phyloP scores from a whole-genome alignment of 2,329 filamentous ascomycete species.

The Plectosphaerella cucumerina region DNA sequence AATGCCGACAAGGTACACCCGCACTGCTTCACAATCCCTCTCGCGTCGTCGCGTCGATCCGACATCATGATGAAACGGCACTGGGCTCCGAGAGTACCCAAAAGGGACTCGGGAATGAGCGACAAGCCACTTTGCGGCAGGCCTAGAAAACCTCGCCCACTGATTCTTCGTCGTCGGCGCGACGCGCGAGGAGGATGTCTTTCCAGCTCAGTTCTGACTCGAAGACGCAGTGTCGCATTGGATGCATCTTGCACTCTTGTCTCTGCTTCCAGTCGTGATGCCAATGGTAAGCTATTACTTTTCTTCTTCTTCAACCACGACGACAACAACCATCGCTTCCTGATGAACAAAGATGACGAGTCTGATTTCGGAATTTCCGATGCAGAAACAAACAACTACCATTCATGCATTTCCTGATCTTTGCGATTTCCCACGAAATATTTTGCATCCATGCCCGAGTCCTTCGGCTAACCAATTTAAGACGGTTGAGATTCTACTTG shows the following conservation, averaged over 20 bases:
- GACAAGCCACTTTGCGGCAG: slow-evolving; percentile 92
- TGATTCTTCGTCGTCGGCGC: slow-evolving; percentile 46
- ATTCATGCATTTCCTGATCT: slow-evolving; percentile 56
- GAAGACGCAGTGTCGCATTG: background rate
- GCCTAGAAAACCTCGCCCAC: slow-evolving; percentile 99
- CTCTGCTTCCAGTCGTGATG: background rate
- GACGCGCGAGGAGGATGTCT: background rate
- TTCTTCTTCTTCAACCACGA: slow-evolving; percentile 20
- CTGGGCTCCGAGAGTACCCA: slow-evolving; percentile 81
- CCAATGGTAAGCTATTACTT: slow-evolving; percentile 7
- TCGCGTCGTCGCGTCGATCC: slow-evolving; percentile 18
- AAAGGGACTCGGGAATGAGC: slow-evolving; percentile 56
- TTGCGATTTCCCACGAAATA: slow-evolving; percentile 3
- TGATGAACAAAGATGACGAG: slow-evolving; percentile 59
- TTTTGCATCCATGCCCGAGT: slow-evolving; percentile 4
- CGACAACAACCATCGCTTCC: slow-evolving; percentile 8
- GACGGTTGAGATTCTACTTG: slow-evolving; percentile 8
- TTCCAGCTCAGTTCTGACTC: background rate
- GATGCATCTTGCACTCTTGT: background rate
- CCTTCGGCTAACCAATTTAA: slow-evolving; percentile 11
- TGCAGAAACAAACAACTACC: slow-evolving; percentile 54
- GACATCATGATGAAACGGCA: slow-evolving; percentile 78
- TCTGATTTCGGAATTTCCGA: slow-evolving; percentile 57
- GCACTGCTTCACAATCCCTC: slow-evolving; percentile 4
- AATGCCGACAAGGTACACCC: slow-evolving; percentile 17